Conservation (phyloP, 805 yeast species). For the Metschnikowia amazonensis region DNA sequence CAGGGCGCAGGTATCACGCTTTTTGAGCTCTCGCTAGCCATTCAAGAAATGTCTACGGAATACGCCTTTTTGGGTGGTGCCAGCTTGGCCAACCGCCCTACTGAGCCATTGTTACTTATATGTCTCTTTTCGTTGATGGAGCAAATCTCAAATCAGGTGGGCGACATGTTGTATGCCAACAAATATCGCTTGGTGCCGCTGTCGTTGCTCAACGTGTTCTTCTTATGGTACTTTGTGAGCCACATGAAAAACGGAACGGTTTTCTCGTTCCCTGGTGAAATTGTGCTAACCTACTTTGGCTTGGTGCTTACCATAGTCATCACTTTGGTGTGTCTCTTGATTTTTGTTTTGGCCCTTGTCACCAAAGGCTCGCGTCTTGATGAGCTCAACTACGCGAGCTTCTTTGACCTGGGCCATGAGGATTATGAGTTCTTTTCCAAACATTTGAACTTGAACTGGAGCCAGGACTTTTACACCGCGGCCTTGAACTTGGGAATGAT, state of each 20-base stretch:
- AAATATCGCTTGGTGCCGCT: conserved; percentile 62
- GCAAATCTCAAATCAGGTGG: conserved; percentile 59
- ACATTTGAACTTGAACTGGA: conserved; percentile 37
- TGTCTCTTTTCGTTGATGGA: conserved; percentile 55
- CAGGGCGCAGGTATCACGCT: conserved; percentile 67
- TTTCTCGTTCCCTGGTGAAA: conserved; percentile 50
- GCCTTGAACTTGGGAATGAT: conserved; percentile 57
- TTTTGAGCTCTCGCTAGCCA: conserved; percentile 72
- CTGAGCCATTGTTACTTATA: conserved; percentile 48
- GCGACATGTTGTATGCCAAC: conserved; percentile 52
- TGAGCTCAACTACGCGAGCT: conserved; percentile 36
- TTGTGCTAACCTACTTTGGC: conserved; percentile 61
- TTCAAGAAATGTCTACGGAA: conserved; percentile 61
- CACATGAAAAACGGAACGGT: conserved; percentile 40
- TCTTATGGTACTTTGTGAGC: conserved; percentile 34
- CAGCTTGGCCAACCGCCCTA: conserved; percentile 35
- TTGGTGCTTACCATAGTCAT: conserved; percentile 54
- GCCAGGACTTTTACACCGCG: conserved; percentile 67
- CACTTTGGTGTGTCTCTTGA: conserved; percentile 47
- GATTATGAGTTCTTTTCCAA: conserved; percentile 20
- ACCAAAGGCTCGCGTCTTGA: conserved; percentile 44
- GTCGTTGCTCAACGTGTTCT: conserved; percentile 49
- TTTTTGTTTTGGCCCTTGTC: conserved; percentile 56
- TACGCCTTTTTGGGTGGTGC: conserved; percentile 23
- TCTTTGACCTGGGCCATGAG: conserved; percentile 25